phyloP scores from a whole-genome alignment of 148 eudicot genomes.

The Fagopyrum homotropicum region DNA sequence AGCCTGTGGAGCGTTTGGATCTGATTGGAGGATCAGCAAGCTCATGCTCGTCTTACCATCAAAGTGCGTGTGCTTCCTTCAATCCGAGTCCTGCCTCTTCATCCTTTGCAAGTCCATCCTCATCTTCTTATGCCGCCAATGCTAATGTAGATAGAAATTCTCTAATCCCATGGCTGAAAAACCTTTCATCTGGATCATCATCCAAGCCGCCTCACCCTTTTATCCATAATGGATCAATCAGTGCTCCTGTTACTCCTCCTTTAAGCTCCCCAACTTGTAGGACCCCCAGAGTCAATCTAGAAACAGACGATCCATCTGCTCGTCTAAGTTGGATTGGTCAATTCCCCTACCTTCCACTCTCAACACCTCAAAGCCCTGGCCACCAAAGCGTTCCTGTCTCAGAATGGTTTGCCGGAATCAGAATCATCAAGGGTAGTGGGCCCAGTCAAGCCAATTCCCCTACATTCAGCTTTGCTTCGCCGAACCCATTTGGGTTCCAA shows the following conservation, averaged over 20 bases:
- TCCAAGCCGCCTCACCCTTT: constrained; percentile 35
- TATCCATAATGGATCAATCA: constrained; percentile 46
- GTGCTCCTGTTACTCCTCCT: constrained; percentile 84
- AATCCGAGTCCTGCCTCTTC: constrained; percentile 57
- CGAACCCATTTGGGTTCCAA: constrained; percentile 54
- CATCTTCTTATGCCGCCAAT: constrained; percentile 42
- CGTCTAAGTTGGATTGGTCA: constrained; percentile 29
- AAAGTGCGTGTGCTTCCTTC: constrained; percentile 55
- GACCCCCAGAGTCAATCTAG: constrained; percentile 33
- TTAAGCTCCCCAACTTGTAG: constrained; percentile 47
- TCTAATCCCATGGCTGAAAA: constrained; percentile 79
- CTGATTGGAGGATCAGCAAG: constrained; percentile 47
- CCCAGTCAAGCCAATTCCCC: constrained; percentile 44
- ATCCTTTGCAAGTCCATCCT: constrained; percentile 62
- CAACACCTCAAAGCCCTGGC: constrained; percentile 62
- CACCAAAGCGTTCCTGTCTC: constrained; percentile 32
- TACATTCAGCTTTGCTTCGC: constrained; percentile 54
- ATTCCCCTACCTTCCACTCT: constrained; percentile 30
- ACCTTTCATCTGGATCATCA: constrained; percentile 46
- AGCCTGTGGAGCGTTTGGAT: constrained; percentile 41
- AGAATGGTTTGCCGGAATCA: constrained; percentile 42
- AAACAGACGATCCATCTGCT: constrained; percentile 23
- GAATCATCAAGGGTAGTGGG: constrained; percentile 21
- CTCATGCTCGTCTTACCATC: constrained; percentile 57
- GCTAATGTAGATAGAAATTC: constrained; percentile 40